These are phyloP conservation scores for Boletus rufocinnamomeus DNA, from an alignment of 768 basidiomycete genomes.

Conservation along the genomic window DNA sequence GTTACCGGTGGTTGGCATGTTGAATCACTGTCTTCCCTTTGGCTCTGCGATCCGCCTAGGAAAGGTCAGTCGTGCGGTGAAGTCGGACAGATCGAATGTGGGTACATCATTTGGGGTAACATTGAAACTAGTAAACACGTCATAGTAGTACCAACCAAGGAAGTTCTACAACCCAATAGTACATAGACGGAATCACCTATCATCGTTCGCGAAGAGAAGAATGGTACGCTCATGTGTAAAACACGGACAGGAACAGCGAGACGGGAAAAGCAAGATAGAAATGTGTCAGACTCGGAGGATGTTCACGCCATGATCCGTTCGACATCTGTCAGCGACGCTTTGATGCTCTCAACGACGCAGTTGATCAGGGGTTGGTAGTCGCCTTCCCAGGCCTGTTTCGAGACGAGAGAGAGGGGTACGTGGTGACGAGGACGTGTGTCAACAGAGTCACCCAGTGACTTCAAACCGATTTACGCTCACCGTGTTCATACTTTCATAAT, in stretches of 20 bases:
- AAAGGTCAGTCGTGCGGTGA: too few relatives aligned
- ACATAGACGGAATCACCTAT: background rate
- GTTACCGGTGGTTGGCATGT: too few relatives aligned
- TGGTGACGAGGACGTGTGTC: background rate
- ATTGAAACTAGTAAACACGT: too few relatives aligned
- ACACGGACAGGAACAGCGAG: background rate
- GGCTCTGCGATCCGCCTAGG: too few relatives aligned
- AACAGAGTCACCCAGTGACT: background rate
- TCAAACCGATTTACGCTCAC: constrained; percentile 16
- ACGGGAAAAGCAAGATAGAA: background rate
- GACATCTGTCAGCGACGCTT: constrained; percentile 27
- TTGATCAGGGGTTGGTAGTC: constrained; percentile 36
- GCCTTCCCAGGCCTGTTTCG: constrained; percentile 36
- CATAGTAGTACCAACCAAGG: too few relatives aligned
- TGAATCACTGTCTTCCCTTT: too few relatives aligned
- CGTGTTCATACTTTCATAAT: constrained; percentile 37
- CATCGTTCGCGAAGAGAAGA: background rate
- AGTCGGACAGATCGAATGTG: too few relatives aligned
- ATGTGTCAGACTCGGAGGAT: background rate
- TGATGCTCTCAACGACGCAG: constrained; percentile 33
- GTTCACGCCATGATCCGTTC: constrained; percentile 34
- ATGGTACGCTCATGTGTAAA: background rate
- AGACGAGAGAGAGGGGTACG: background rate
- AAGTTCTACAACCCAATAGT: background rate
- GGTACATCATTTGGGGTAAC: too few relatives aligned